Percentiles rank a stretch among this genome's conserved stretches.
These are phyloP conservation scores for Podospora fimiseda DNA, from an alignment of 495 filamentous ascomycete species.

Conservation along the genomic window DNA sequence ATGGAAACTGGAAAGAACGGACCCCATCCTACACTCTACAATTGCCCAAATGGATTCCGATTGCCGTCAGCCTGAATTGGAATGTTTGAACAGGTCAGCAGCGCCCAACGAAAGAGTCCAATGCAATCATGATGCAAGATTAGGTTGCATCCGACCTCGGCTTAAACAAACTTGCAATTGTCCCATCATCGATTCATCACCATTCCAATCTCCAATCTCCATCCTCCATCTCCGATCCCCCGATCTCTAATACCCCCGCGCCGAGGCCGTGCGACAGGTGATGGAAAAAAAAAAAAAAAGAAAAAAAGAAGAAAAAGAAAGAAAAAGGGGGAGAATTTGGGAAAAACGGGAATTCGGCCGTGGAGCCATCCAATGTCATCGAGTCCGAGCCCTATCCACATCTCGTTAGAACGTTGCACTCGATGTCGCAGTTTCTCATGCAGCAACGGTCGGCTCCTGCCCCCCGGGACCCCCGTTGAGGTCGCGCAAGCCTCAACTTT, in stretches of 20 bases:
- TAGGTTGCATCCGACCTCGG: slow-evolving; percentile 7
- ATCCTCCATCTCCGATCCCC: too few species aligned
- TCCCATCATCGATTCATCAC: not conserved
- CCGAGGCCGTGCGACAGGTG: too few species aligned
- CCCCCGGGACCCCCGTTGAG: slow-evolving; percentile 1
- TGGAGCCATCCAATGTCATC: too few species aligned
- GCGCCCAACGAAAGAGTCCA: too few species aligned
- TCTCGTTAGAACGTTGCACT: not conserved
- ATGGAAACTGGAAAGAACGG: too few species aligned
- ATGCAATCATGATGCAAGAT: not conserved
- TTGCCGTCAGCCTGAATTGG: too few species aligned
- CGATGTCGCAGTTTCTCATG: slow-evolving; percentile 2
- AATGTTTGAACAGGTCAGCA: too few species aligned
- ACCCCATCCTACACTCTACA: too few species aligned
- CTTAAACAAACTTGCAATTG: not conserved
- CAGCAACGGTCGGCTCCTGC: slow-evolving; percentile 6
- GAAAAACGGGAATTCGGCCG: slow-evolving; percentile 1
- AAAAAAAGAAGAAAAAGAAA: not conserved
- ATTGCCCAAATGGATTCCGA: too few species aligned
- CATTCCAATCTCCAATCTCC: too few species aligned
- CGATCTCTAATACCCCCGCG: too few species aligned
- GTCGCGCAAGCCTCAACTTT: not conserved
- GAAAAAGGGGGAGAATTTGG: not conserved
- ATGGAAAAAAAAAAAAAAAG: not conserved
- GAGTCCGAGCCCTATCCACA: too few species aligned